Evolutionary conservation across 306 rosid genomes (phyloP).

Genomic region (Cucumis hystrix): DNA sequence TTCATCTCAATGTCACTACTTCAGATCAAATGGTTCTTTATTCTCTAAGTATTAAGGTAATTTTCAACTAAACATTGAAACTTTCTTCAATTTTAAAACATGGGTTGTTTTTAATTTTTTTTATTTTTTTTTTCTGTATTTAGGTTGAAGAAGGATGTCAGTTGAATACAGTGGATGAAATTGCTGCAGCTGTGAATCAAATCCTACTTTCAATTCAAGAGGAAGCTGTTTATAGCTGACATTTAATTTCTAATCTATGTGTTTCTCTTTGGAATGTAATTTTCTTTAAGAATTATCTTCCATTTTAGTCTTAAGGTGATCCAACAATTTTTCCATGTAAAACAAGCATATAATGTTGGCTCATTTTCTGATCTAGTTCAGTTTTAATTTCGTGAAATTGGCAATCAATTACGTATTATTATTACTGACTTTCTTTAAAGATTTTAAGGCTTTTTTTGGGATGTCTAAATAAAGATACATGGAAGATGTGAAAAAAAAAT

Average conservation of each 20-base stretch:
- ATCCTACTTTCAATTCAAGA: slow-evolving; percentile 39
- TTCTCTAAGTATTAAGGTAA: slow-evolving; percentile 72
- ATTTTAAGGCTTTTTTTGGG: neutral
- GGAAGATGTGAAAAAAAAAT: neutral
- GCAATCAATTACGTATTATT: neutral
- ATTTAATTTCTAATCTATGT: neutral
- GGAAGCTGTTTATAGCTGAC: slow-evolving; percentile 35
- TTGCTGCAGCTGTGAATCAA: slow-evolving; percentile 76
- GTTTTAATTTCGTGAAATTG: neutral
- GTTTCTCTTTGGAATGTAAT: neutral
- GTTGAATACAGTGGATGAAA: slow-evolving; percentile 73
- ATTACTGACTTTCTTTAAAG: neutral
- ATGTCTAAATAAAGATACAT: neutral
- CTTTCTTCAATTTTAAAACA: neutral
- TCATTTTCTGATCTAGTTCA: neutral
- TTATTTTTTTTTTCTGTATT: slow-evolving; percentile 3
- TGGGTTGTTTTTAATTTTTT: neutral
- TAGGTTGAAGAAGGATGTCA: slow-evolving; percentile 75
- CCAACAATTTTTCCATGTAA: neutral
- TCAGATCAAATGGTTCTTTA: slow-evolving; percentile 50
- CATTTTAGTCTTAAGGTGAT: neutral
- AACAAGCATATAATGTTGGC: neutral
- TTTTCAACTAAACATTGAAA: neutral
- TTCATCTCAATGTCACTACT: slow-evolving; percentile 73
- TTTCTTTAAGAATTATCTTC: neutral